Evolutionary conservation across 208 protist genomes (phyloP).

Genomic region (Leishmania martiniquensis): DNA sequence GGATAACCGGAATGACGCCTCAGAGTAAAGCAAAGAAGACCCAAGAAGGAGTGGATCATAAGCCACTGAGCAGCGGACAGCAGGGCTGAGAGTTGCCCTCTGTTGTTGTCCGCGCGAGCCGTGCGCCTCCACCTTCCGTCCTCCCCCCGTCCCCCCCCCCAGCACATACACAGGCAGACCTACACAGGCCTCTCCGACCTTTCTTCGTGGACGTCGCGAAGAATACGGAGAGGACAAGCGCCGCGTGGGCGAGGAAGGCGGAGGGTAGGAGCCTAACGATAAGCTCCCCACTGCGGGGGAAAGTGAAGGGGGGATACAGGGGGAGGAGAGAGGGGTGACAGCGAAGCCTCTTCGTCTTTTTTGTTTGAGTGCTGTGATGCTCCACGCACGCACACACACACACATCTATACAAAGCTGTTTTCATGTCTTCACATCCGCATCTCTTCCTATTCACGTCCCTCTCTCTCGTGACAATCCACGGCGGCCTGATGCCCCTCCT

Average conservation of each 20-base stretch:
- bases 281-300: no score
- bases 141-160: no score
- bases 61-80: neutral
- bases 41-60: constrained; percentile 10
- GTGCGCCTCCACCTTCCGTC: neutral
- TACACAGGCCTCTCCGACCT: neutral
- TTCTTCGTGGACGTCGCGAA: neutral
- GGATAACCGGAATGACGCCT: neutral
- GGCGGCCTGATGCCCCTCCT: neutral
- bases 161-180: no score
- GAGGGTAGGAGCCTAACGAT: neutral
- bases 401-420: neutral
- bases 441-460: neutral
- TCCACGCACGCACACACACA: no score
- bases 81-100: neutral
- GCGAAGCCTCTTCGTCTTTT: neutral
- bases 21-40: constrained; percentile 13
- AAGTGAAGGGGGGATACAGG: no score
- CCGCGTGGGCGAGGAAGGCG: neutral
- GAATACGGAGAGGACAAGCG: neutral
- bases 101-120: constrained; percentile 4
- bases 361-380: neutral
- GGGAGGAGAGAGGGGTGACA: neutral
- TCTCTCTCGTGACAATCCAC: neutral
- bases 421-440: neutral